Evolutionary conservation across 345 rosid genomes (phyloP), one percentile per base, ranked within the genome.

Genomic region (Gossypium longicalyx): DNA sequence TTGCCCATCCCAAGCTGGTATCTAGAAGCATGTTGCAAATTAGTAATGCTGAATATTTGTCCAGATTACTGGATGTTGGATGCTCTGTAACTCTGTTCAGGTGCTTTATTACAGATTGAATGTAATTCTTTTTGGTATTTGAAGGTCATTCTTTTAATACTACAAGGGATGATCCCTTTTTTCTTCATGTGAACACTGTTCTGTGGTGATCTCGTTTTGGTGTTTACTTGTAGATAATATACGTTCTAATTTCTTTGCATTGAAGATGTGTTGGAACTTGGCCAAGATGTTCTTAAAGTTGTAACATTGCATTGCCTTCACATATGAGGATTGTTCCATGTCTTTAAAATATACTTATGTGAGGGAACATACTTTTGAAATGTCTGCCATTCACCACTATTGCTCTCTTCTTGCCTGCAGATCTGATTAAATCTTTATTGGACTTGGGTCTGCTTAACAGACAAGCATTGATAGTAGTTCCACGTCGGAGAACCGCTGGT

Each of bases 401-500:
- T 56, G 25, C 62, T 77, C 48, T 64, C n/a, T 49, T 27, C 58
- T 48, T 70, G 67, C 43, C 59, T 86, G 81, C 89, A 94, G 98
- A 94, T 85, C 56, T 94, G 77, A 81, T 82, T 76, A 88, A 81
- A 80, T 86, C 93, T 44, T 77, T 94, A n/a, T 85, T 83, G 49
- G 92, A 94, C 70, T 79, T 94, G 86, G 86, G 86, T 69, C 82
- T 94, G 80, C 82, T 83, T 48, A 87, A 82, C 71, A 90, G 98
- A 83, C 98, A 94, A 85, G 92, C 97, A 74, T 79, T 94, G 81
- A 77, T 94, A 51, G 93, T 90, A 76, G 97, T 94, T 72, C 91
- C 86, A 1, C 92, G 41, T 73, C 85, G 73, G 75, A 78, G 78
- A 75, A 78, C 82, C 65, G 67, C 83, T 15, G 78, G 79, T 71